Evolutionary conservation across 352 stramenopile species (phyloP).

Genomic region (Pythium apleroticum): DNA sequence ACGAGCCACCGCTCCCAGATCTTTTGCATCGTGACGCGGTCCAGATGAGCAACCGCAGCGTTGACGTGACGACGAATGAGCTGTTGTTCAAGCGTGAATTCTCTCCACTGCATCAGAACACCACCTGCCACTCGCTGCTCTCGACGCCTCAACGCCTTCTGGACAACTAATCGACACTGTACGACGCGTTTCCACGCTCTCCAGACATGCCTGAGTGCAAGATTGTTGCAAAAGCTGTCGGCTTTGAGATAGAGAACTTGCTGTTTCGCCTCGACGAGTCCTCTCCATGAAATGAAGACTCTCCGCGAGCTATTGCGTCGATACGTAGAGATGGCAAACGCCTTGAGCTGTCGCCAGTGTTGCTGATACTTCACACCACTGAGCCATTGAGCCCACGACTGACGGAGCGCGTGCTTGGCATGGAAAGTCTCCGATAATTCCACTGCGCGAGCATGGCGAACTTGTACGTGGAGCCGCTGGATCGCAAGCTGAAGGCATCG

Average conservation of each 20-base stretch:
- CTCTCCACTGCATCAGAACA: not conserved
- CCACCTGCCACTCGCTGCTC: not conserved
- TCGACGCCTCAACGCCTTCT: not conserved
- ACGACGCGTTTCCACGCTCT: conserved; percentile 1
- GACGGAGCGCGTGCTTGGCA: not conserved
- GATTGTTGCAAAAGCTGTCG: not conserved
- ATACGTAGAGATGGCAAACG: not conserved
- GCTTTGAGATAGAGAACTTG: not conserved
- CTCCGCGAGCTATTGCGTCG: not conserved
- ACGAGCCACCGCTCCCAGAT: conserved; percentile 9
- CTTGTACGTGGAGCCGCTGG: not conserved
- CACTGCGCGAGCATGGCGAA: conserved; percentile 8
- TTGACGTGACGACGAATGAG: conserved; percentile 11
- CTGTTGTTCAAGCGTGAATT: not conserved
- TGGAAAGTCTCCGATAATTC: conserved; percentile 10
- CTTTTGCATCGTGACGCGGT: conserved; percentile 13
- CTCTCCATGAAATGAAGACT: conserved; percentile 1
- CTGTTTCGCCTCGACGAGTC: conserved; percentile 1
- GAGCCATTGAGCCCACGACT: conserved; percentile 4
- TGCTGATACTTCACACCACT: not conserved
- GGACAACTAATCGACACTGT: not conserved
- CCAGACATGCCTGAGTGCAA: conserved; percentile 6
- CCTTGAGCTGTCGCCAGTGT: not conserved
- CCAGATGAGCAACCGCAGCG: conserved; percentile 14
- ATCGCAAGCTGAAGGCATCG: conserved; percentile 5